Conservation (phyloP, 257 asterid species). For the Ocimum tenuiflorum region DNA sequence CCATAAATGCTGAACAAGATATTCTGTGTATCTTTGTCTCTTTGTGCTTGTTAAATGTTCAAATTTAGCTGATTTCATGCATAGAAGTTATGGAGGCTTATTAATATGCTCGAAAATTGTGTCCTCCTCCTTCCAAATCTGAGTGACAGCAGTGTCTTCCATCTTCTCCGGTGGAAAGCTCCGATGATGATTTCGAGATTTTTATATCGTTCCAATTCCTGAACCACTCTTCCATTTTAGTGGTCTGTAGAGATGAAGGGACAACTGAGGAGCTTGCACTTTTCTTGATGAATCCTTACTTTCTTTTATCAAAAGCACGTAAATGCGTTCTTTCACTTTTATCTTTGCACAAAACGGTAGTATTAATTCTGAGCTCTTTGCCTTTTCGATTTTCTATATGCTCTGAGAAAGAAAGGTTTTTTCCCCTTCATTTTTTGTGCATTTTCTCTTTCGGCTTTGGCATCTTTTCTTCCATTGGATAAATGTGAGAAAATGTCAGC, state of each 20-base stretch:
- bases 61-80: too few relatives aligned
- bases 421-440: too few relatives aligned
- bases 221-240: slow-evolving; percentile 34
- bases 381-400: neutral
- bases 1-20: slow-evolving; percentile 10
- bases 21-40: neutral
- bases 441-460: neutral
- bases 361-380: too few relatives aligned
- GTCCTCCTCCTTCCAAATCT: too few relatives aligned
- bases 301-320: neutral
- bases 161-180: slow-evolving; percentile 29
- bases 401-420: neutral
- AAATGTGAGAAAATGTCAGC: neutral
- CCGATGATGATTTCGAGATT: slow-evolving; percentile 43
- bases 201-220: slow-evolving; percentile 59
- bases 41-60: slow-evolving; percentile 5
- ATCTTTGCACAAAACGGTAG: neutral
- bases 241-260: slow-evolving; percentile 56
- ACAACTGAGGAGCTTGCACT: slow-evolving; percentile 54
- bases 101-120: too few relatives aligned
- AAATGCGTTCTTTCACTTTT: neutral
- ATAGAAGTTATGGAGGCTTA: too few relatives aligned
- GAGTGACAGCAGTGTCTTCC: neutral
- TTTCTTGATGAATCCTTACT: neutral
- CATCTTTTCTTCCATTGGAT: neutral